Evolutionary conservation across 768 basidiomycete genomes (phyloP).

Genomic region (Kondoa malvinella): DNA sequence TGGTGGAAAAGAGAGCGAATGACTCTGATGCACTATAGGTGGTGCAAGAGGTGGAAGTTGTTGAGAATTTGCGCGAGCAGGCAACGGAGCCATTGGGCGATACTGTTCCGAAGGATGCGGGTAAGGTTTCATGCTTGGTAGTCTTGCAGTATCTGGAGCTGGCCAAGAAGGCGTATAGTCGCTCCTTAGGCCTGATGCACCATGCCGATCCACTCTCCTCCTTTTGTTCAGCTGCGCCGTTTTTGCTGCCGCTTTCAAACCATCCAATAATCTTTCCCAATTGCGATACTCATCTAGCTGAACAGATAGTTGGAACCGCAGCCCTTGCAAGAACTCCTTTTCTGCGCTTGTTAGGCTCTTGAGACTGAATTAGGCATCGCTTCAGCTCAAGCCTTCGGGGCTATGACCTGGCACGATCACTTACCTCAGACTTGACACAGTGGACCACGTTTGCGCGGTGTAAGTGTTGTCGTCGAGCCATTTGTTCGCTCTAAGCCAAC

Average conservation of each 20-base stretch:
- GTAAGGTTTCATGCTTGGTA: background rate
- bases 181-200: background rate
- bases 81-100: background rate
- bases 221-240: background rate
- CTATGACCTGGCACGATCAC: background rate
- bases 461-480: background rate
- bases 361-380: background rate
- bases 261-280: background rate
- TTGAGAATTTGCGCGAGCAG: background rate
- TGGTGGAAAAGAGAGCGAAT: background rate
- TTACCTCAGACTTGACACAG: background rate
- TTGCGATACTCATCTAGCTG: background rate
- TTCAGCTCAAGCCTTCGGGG: background rate
- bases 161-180: background rate
- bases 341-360: background rate
- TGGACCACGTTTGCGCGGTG: background rate
- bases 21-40: background rate
- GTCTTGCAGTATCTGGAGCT: background rate
- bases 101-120: background rate
- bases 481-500: background rate
- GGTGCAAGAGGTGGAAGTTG: background rate
- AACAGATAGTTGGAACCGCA: background rate
- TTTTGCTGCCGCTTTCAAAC: background rate
- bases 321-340: background rate
- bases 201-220: background rate